Percentiles rank a stretch among this genome's conserved stretches.
Conservation (phyloP, 768 basidiomycete species). For the Pholiota molesta region DNA sequence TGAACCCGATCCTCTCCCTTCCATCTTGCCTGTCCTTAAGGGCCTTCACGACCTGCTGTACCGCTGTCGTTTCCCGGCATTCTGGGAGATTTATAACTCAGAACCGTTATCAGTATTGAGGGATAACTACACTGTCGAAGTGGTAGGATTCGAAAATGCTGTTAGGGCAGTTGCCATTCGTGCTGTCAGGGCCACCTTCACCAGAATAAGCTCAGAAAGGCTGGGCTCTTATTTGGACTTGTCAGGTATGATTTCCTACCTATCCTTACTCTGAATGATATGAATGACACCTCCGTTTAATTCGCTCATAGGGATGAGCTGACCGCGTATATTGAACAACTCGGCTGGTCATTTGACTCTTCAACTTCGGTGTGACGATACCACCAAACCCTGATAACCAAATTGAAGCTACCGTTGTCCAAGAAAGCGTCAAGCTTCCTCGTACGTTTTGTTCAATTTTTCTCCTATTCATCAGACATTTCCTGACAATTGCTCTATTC, state of each 20-base stretch:
- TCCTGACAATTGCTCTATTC: slow-evolving; percentile 15
- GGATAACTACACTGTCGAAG: slow-evolving; percentile 87
- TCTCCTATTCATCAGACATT: neutral
- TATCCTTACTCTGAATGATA: neutral
- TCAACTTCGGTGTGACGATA: slow-evolving; percentile 61
- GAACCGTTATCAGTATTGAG: slow-evolving; percentile 70
- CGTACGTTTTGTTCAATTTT: slow-evolving; percentile 52
- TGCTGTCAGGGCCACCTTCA: slow-evolving; percentile 80
- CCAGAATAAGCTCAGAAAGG: slow-evolving; percentile 66
- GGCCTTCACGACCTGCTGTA: slow-evolving; percentile 71
- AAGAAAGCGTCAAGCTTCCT: slow-evolving; percentile 79
- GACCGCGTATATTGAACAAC: slow-evolving; percentile 57
- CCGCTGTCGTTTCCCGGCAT: slow-evolving; percentile 86
- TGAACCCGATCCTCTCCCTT: slow-evolving; percentile 80
- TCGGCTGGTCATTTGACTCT: slow-evolving; percentile 68
- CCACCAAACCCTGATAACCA: slow-evolving; percentile 89
- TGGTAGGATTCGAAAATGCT: slow-evolving; percentile 81
- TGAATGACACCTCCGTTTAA: neutral
- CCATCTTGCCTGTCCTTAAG: slow-evolving; percentile 69
- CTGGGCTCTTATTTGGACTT: slow-evolving; percentile 75
- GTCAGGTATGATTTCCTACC: slow-evolving; percentile 42
- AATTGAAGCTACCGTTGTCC: slow-evolving; percentile 82
- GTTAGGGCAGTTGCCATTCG: slow-evolving; percentile 77
- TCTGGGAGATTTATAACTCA: slow-evolving; percentile 79
- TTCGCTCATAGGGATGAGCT: slow-evolving; percentile 52